A percentile compares a stretch with the other conserved stretches of the same genome.
Evolutionary conservation across 495 filamentous ascomycete genomes (phyloP).

Genomic region (Xylaria acuta): DNA sequence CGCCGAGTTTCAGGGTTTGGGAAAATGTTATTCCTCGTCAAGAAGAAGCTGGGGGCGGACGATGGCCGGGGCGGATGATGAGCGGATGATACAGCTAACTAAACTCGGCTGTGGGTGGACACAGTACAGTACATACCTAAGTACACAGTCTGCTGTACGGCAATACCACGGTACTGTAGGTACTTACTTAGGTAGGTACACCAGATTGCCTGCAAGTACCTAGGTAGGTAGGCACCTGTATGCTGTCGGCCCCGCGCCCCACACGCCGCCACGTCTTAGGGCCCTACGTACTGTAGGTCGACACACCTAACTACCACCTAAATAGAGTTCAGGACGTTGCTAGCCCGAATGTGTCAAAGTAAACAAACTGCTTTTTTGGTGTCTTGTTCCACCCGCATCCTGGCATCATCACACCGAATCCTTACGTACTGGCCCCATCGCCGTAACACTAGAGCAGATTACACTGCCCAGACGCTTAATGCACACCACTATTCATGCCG

Average conservation of each 20-base stretch:
- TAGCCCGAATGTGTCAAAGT: slow-evolving; percentile 35
- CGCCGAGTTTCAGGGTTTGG: neutral
- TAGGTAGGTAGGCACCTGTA: neutral
- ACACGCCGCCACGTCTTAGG: slow-evolving; percentile 4
- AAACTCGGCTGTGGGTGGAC: neutral
- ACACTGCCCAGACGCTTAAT: neutral
- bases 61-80: no score
- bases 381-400: slow-evolving; percentile 21
- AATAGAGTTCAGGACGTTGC: slow-evolving; percentile 24
- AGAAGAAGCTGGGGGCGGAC: neutral
- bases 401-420: slow-evolving; percentile 22
- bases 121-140: no score
- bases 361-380: slow-evolving; percentile 44
- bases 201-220: no score
- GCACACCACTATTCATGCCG: slow-evolving; percentile 18
- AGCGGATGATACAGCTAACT: neutral
- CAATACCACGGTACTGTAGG: no score
- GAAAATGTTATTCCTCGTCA: slow-evolving; percentile 3
- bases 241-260: neutral
- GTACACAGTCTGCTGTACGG: no score
- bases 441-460: slow-evolving; percentile 11
- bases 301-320: neutral
- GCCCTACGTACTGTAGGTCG: slow-evolving; percentile 1
- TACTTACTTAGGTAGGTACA: no score
- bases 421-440: slow-evolving; percentile 13